A percentile compares a stretch with the other conserved stretches of the same genome.
Evolutionary conservation across 1,139 yeast species (phyloP).

Genomic region (Saccharomycopsis hybrid): DNA sequence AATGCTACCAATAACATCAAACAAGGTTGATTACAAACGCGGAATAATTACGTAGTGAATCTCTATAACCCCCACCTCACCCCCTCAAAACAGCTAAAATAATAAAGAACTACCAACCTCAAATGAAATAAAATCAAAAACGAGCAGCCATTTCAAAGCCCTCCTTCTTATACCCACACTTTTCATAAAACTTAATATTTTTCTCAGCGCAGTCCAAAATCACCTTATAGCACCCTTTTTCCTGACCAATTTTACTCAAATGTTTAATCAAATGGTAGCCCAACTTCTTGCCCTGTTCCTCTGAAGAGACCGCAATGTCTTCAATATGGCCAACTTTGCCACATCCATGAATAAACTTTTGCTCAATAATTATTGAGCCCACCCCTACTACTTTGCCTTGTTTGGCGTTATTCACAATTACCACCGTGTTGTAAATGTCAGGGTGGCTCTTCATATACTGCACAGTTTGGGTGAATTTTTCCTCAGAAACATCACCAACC

Average conservation of each 20-base stretch:
- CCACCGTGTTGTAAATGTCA: conserved; percentile 50
- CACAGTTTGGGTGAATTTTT: conserved; percentile 38
- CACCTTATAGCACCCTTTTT: conserved; percentile 74
- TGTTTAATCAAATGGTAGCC: conserved; percentile 63
- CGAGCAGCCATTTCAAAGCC: conserved; percentile 68
- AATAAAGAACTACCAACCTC: too few species aligned
- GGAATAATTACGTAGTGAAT: too few species aligned
- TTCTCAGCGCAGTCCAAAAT: conserved; percentile 82
- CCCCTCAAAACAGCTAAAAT: too few species aligned
- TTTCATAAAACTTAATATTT: conserved; percentile 81
- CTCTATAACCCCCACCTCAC: too few species aligned
- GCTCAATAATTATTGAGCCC: conserved; percentile 49
- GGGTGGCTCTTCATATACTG: conserved; percentile 42
- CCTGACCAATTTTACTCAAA: conserved; percentile 53
- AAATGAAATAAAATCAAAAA: too few species aligned
- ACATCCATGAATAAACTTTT: conserved; percentile 65
- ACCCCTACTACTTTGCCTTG: conserved; percentile 38
- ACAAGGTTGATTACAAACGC: too few species aligned
- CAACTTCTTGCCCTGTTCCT: conserved; percentile 77
- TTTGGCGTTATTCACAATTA: conserved; percentile 40
- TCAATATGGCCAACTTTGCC: conserved; percentile 92
- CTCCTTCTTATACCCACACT: conserved; percentile 62
- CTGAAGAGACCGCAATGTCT: conserved; percentile 74
- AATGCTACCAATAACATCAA: too few species aligned
- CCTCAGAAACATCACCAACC: conserved; percentile 49